phyloP scores from a whole-genome alignment of 768 basidiomycete genomes.

The Cystobasidiopsis lactophilus region DNA sequence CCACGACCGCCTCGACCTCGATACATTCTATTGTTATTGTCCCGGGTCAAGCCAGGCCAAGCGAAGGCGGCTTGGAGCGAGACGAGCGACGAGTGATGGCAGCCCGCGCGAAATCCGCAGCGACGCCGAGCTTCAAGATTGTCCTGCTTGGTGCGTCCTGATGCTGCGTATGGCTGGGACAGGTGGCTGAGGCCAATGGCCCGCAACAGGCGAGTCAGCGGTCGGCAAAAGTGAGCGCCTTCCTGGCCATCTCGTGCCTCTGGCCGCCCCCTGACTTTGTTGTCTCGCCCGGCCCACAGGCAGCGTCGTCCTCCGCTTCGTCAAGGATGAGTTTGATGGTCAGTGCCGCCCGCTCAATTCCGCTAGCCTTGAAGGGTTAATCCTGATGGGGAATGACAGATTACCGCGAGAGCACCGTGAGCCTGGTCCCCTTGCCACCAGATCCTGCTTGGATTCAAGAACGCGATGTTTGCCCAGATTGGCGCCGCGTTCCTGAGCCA shows the following conservation, averaged over 20 bases:
- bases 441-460: not conserved
- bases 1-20: no score
- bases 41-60: no score
- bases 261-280: not conserved
- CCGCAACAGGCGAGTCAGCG: constrained; percentile 55
- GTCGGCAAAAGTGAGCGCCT: constrained; percentile 86
- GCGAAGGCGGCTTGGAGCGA: no score
- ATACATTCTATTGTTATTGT: no score
- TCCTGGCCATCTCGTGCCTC: constrained; percentile 24
- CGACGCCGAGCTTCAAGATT: not conserved
- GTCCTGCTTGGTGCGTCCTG: not conserved
- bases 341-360: not conserved
- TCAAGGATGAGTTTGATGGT: constrained; percentile 80
- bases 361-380: not conserved
- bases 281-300: no score
- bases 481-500: constrained; percentile 91
- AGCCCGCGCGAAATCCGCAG: no score
- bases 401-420: constrained; percentile 60
- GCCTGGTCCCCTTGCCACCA: no score
- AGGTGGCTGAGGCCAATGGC: not conserved
- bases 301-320: constrained; percentile 73
- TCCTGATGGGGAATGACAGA: not conserved
- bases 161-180: not conserved
- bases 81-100: not conserved
- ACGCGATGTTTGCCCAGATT: constrained; percentile 17